These are phyloP conservation scores for Sphaerulina populicola DNA, from an alignment of 2,329 filamentous ascomycete genomes.

Conservation along the genomic window DNA sequence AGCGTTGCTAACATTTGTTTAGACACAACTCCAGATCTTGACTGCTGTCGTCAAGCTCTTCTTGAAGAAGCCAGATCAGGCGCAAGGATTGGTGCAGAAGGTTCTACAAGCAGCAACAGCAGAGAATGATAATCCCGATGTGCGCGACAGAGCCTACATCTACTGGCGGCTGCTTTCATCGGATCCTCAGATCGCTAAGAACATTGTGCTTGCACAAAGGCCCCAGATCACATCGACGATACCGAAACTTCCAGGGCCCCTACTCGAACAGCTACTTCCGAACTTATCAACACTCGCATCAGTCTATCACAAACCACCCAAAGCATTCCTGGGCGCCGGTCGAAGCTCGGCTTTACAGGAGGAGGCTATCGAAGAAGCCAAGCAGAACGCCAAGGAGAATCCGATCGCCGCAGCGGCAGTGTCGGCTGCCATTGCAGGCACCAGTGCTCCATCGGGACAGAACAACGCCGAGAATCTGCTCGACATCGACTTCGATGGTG, in stretches of 20 bases:
- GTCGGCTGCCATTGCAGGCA: constrained; percentile 52
- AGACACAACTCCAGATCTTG: constrained; percentile 96
- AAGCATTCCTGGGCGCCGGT: constrained; percentile 95
- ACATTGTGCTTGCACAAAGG: constrained; percentile 85
- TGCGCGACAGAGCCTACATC: constrained; percentile 91
- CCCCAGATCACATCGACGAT: constrained; percentile 92
- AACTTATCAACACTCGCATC: constrained; percentile 93
- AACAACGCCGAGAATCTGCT: constrained; percentile 88
- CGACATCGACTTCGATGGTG: constrained; percentile 92
- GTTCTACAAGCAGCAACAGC: constrained; percentile 86
- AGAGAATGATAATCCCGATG: constrained; percentile 95
- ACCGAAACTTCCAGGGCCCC: constrained; percentile 69
- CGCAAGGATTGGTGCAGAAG: constrained; percentile 84
- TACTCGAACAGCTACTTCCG: constrained; percentile 81
- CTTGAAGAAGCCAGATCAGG: constrained; percentile 89
- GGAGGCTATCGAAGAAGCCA: constrained; percentile 91
- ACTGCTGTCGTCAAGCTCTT: constrained; percentile 97
- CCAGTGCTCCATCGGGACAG: constrained; percentile 41
- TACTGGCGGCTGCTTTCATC: constrained; percentile 96
- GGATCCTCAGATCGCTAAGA: constrained; percentile 84
- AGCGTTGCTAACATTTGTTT: constrained; percentile 28
- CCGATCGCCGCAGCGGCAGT: constrained; percentile 80
- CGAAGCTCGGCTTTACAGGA: constrained; percentile 89
- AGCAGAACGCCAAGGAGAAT: constrained; percentile 85
- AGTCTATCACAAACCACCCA: constrained; percentile 95